A percentile compares a stretch with the other conserved stretches of the same genome.
Conservation (phyloP, 768 basidiomycete species). For the Amanita molliuscula region DNA sequence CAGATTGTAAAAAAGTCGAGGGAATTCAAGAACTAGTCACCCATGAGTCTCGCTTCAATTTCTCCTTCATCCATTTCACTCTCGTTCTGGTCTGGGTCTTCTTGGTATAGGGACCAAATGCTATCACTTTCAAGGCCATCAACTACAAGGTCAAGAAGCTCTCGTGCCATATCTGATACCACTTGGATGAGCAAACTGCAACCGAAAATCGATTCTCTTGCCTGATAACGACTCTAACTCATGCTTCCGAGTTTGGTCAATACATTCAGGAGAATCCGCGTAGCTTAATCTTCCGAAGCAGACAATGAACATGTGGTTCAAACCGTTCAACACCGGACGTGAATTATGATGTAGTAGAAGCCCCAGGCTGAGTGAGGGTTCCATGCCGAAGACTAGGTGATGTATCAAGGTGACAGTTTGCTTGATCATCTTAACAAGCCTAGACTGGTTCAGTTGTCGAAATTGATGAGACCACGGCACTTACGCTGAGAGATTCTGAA, state of each 20-base stretch:
- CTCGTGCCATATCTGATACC: slow-evolving; percentile 43
- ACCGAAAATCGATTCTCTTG: slow-evolving; percentile 16
- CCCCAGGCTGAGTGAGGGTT: slow-evolving; percentile 40
- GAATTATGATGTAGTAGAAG: slow-evolving; percentile 47
- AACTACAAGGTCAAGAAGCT: slow-evolving; percentile 56
- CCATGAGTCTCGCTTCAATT: slow-evolving; percentile 40
- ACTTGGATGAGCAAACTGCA: slow-evolving; percentile 2
- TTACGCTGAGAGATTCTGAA: slow-evolving; percentile 26
- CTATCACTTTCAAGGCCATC: slow-evolving; percentile 64
- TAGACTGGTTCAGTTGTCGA: slow-evolving; percentile 14
- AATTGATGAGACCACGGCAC: slow-evolving; percentile 7
- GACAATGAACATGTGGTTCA: slow-evolving; percentile 65
- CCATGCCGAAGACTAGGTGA: slow-evolving; percentile 43
- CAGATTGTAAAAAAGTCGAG: not conserved
- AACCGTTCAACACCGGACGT: slow-evolving; percentile 45
- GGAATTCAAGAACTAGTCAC: slow-evolving; percentile 10
- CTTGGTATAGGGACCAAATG: slow-evolving; percentile 52
- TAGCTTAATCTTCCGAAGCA: slow-evolving; percentile 68
- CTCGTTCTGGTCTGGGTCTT: slow-evolving; percentile 26
- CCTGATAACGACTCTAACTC: slow-evolving; percentile 39
- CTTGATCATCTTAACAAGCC: slow-evolving; percentile 38
- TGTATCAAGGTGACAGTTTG: slow-evolving; percentile 53
- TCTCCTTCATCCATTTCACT: slow-evolving; percentile 46
- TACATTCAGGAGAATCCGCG: slow-evolving; percentile 55
- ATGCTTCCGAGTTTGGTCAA: slow-evolving; percentile 25